A percentile compares a stretch with the other conserved stretches of the same genome.
These are phyloP conservation scores for Paecilomyces niveus DNA, from an alignment of 2,329 filamentous ascomycete species.

Conservation along the genomic window DNA sequence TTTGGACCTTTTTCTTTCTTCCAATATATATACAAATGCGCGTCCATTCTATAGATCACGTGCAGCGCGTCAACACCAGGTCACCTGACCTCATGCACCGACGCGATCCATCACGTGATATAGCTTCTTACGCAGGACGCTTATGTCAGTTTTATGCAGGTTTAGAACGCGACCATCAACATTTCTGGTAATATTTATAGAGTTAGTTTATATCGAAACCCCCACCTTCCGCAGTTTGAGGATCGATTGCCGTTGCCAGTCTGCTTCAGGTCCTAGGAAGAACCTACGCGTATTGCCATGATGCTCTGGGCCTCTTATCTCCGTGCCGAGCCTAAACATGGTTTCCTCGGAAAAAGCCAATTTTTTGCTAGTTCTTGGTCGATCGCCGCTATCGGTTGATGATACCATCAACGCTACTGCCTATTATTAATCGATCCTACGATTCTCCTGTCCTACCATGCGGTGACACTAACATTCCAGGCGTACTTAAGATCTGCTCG, in stretches of 20 bases:
- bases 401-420: neutral
- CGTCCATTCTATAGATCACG: conserved; percentile 13
- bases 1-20: neutral
- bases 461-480: neutral
- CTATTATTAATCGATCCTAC: neutral
- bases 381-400: neutral
- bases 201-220: neutral
- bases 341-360: neutral
- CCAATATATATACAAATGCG: conserved; percentile 1
- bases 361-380: neutral
- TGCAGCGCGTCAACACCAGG: conserved; percentile 2
- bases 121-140: neutral
- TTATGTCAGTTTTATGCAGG: neutral
- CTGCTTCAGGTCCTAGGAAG: neutral
- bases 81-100: neutral
- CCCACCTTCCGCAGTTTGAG: neutral
- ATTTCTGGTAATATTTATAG: neutral
- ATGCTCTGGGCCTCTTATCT: neutral
- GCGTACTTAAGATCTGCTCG: neutral
- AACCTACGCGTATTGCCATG: neutral
- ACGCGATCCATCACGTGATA: neutral
- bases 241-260: neutral
- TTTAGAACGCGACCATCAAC: neutral
- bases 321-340: neutral
- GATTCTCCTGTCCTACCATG: neutral